Evolutionary conservation across 208 protist genomes (phyloP).

Genomic region (Leishmania guyanensis): DNA sequence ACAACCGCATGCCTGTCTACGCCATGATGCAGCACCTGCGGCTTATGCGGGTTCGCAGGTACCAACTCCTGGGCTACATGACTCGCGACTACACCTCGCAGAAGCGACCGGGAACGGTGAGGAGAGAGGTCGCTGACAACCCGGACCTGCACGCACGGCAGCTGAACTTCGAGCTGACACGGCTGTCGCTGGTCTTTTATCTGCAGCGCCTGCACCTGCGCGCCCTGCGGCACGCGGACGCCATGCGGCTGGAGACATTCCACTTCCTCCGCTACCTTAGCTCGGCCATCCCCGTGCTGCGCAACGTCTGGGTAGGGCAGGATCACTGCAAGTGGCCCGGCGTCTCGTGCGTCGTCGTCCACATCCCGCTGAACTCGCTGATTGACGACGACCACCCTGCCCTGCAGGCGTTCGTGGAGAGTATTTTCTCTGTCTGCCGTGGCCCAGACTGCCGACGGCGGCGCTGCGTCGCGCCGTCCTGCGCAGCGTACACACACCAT

Average conservation of each 20-base stretch:
- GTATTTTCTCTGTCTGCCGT: conserved; percentile 18
- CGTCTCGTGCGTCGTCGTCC: conserved; percentile 39
- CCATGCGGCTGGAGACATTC: conserved; percentile 64
- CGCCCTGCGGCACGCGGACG: conserved; percentile 56
- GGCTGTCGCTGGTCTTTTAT: conserved; percentile 30
- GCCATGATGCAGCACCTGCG: conserved; percentile 26
- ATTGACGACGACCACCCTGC: conserved; percentile 43
- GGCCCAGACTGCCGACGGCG: conserved; percentile 16
- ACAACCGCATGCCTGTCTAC: conserved; percentile 38
- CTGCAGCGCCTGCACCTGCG: conserved; percentile 47
- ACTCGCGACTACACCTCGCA: conserved; percentile 14
- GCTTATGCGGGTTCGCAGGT: conserved; percentile 22
- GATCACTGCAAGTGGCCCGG: conserved; percentile 58
- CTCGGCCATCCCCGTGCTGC: conserved; percentile 39
- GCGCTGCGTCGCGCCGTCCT: conserved; percentile 19
- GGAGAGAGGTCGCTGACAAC: conserved; percentile 3
- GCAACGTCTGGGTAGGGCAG: conserved; percentile 45
- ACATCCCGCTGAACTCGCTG: conserved; percentile 41
- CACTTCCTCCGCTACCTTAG: conserved; percentile 52
- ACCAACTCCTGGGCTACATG: conserved; percentile 27
- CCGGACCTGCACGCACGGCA: conserved; percentile 10
- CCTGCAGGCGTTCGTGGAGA: conserved; percentile 28
- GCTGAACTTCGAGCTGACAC: conserved; percentile 23
- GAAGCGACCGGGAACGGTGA: conserved; percentile 14
- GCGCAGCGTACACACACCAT: conserved; percentile 20